Base-by-base conservation (phyloP, 1,139 yeast species). In the Pneumocystis wakefieldiae region DNA sequence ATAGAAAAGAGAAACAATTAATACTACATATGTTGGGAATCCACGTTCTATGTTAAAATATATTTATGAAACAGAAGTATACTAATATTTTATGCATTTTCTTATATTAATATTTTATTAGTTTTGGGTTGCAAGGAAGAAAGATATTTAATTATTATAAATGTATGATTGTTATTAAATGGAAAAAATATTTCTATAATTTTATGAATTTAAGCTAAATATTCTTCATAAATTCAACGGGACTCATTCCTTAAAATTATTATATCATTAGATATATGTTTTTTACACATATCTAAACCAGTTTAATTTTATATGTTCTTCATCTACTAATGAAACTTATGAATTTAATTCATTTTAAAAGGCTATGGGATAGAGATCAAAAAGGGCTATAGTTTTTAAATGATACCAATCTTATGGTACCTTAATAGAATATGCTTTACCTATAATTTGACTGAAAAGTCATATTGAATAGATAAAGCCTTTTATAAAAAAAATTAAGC, bases 11-110 rank as follows among this genome's bases (percentile, higher is more conserved):
- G 73, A 78, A 2, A 78, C 71, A 5, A 76, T 83, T 12, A 75
- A 78, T 24, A 74, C 83, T 5, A 76, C 80, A 0, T 87, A 87
- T 69, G 81, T 88, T 17, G 75, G 80, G 1, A 88, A 86, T 68
- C 69, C 71, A 0, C 71, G 74, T 62, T 73, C 84, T 1, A 74
- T 86, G 73, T 86, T 87, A 0, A 76, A 80, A 0, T 85, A 80
- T 77, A 73, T 73, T 6, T 87, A 85, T 70, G 76, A 81, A 57
- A 85, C 92, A 69, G 55, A 48, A 48, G 55, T 48, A 48, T 48
- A 48, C 24, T 24, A 24, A 48, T 24, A 24, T 24, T 2, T 24
- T 12, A 12, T 14, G 4, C 14, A 24, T 24, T 24, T 24, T 3
- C 17, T 48, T 24, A 24, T 24, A 12, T 48, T 24, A 10, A 24